These are phyloP conservation scores for Pseudohalonectria lignicola DNA, from an alignment of 2,329 filamentous ascomycete genomes.

Conservation along the genomic window DNA sequence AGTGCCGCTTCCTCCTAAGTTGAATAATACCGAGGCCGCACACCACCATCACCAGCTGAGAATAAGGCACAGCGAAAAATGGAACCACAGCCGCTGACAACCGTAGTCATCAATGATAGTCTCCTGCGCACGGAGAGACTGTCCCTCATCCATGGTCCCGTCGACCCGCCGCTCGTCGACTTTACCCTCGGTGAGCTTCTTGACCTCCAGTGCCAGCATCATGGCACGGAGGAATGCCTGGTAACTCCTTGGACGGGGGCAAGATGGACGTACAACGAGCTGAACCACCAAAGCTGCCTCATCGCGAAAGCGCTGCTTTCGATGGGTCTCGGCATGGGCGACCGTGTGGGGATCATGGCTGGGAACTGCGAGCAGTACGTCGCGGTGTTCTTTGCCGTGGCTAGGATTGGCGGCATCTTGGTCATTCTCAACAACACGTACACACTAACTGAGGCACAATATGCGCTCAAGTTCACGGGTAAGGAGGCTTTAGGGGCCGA, in stretches of 20 bases:
- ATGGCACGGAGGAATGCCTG: constrained; percentile 56
- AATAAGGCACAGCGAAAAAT: too few species aligned
- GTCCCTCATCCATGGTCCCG: constrained; percentile 56
- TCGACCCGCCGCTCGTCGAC: constrained; percentile 58
- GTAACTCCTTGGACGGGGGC: constrained; percentile 68
- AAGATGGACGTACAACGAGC: constrained; percentile 59
- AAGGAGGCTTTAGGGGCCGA: constrained; percentile 17
- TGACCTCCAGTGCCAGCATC: constrained; percentile 56
- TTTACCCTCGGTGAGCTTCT: constrained; percentile 64
- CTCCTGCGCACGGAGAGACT: constrained; percentile 24
- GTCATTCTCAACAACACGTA: constrained; percentile 80
- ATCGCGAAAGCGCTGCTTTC: constrained; percentile 56
- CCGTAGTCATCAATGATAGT: constrained; percentile 8
- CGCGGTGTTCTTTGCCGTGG: constrained; percentile 62
- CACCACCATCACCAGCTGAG: too few species aligned
- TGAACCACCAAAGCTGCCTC: constrained; percentile 49
- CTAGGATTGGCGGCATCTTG: constrained; percentile 54
- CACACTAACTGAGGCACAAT: constrained; percentile 60
- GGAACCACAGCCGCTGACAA: too few species aligned
- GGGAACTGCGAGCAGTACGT: constrained; percentile 75
- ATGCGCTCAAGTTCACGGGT: constrained; percentile 62
- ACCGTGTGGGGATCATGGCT: constrained; percentile 67
- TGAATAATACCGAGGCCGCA: too few species aligned
- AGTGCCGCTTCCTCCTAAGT: too few species aligned
- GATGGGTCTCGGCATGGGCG: constrained; percentile 55